Evolutionary conservation across 2,329 filamentous ascomycete genomes (phyloP).

Genomic region (Meredithiella fracta): DNA sequence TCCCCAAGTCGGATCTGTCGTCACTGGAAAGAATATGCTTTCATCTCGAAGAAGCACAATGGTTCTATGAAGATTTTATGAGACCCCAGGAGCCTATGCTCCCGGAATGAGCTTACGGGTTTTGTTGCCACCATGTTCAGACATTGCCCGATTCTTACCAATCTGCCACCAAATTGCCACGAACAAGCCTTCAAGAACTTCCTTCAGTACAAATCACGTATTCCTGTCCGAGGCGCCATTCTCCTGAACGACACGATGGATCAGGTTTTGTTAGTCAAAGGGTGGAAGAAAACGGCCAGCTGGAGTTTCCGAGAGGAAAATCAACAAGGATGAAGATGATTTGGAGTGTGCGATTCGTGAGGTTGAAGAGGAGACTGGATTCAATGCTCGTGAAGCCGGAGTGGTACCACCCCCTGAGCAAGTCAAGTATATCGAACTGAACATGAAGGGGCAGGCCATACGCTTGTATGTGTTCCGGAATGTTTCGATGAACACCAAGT

Average conservation of each 20-base stretch:
- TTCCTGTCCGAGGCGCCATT: conserved; percentile 88
- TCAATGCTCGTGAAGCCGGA: conserved; percentile 60
- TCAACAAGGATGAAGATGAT: conserved; percentile 93
- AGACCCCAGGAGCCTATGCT: conserved; percentile 72
- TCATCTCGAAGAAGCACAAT: conserved; percentile 97
- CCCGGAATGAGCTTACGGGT: conserved; percentile 66
- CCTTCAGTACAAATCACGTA: conserved; percentile 80
- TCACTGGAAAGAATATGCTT: conserved; percentile 93
- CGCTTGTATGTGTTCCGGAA: conserved; percentile 82
- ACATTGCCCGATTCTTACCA: conserved; percentile 76
- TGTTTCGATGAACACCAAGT: conserved; percentile 70
- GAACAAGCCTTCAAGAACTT: conserved; percentile 80
- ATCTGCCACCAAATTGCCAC: conserved; percentile 62
- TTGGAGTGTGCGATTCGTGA: conserved; percentile 86
- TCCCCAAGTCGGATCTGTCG: conserved; percentile 77
- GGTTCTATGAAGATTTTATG: conserved; percentile 99
- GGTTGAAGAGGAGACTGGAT: conserved; percentile 91
- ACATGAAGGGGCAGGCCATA: conserved; percentile 85
- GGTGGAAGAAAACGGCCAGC: conserved; percentile 90
- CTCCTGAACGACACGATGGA: conserved; percentile 92
- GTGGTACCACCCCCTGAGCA: conserved; percentile 55
- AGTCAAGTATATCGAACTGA: conserved; percentile 72
- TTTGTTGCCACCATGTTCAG: conserved; percentile 88
- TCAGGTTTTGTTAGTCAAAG: conserved; percentile 79
- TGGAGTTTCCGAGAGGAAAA: conserved; percentile 96